Evolutionary conservation across 2,329 filamentous ascomycete species (phyloP).

Genomic region (Sclerotinia sclerotiorum): DNA sequence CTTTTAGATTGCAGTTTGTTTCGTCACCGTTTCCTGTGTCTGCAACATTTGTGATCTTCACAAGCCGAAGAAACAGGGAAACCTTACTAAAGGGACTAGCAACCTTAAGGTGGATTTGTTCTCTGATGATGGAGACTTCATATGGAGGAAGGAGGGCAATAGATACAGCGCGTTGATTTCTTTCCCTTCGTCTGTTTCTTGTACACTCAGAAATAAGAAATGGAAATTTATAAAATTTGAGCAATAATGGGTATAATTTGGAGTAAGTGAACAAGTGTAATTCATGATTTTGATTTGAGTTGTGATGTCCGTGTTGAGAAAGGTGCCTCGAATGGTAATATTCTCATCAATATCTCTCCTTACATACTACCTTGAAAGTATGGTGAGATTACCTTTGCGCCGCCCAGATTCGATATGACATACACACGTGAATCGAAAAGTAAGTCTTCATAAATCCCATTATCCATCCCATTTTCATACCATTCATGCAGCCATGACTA

Average conservation of each 20-base stretch:
- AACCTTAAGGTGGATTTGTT: background rate
- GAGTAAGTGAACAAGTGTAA: background rate
- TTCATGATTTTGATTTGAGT: background rate
- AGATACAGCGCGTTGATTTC: background rate
- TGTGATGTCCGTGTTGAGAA: background rate
- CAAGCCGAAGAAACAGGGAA: background rate
- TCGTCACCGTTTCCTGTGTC: background rate
- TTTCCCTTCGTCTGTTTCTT: background rate
- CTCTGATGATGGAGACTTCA: background rate
- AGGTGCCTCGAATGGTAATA: background rate
- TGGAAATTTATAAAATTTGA: background rate
- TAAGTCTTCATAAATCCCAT: constrained; percentile 17
- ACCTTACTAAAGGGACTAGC: background rate
- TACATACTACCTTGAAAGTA: constrained; percentile 4
- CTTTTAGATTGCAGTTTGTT: background rate
- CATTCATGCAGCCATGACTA: background rate
- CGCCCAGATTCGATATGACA: constrained; percentile 11
- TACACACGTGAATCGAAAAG: constrained; percentile 12
- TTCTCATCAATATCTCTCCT: background rate
- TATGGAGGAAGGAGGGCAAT: background rate
- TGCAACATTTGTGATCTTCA: background rate
- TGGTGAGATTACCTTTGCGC: background rate
- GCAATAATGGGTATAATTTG: background rate
- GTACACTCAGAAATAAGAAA: background rate
- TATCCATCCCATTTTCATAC: constrained; percentile 16